Evolutionary conservation across 164 flowering plant species (phyloP), one percentile per base, ranked within the genome.

Genomic region (Euptelea pleiosperma): DNA sequence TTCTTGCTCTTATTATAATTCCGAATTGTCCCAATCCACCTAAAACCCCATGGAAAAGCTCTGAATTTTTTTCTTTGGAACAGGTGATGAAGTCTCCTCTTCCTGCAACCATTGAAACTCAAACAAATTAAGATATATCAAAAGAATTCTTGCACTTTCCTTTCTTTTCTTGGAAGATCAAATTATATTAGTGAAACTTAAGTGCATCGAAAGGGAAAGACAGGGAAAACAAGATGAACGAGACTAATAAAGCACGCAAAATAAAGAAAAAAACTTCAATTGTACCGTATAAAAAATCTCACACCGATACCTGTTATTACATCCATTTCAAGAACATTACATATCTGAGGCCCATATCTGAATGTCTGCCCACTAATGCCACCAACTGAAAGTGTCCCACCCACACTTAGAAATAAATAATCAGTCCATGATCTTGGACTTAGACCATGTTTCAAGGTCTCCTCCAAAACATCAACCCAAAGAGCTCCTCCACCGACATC

Each of bases 1-100:
- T 56, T 25, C 61, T 55, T 15, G 67, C 60, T 55, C 67, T 46
- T 26, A 53, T 55, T 9, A 63, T 63, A 40, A 58, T 58, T 25
- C 62, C 68, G 46, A 63, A 63, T 49, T 63, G 67, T 4, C 62
- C 68, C 26, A 63, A 28, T 21, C 67, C 67, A 46, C 67, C 67
- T 29, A 63, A 24, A 21, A 55, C 67, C 35, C 47, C 67, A 30
- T 55, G 21, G n/a, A 63, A 63, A 2, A 55, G 55, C 0, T 55
- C 55, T 21, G 60, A 15, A 48, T 63, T 63, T 26, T 28, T 25
- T 10, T 8, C 39, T 24, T 47, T 43, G 11, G 61, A 63, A 34
- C 67, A 63, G 48, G 60, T 63, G n/a, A 55, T 4, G 19, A 55
- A 3, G 16, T 63, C 49, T 22, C 67, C 60, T 47, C 16, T 63